phyloP scores from a whole-genome alignment of 768 basidiomycete genomes.

The Chiua virens region DNA sequence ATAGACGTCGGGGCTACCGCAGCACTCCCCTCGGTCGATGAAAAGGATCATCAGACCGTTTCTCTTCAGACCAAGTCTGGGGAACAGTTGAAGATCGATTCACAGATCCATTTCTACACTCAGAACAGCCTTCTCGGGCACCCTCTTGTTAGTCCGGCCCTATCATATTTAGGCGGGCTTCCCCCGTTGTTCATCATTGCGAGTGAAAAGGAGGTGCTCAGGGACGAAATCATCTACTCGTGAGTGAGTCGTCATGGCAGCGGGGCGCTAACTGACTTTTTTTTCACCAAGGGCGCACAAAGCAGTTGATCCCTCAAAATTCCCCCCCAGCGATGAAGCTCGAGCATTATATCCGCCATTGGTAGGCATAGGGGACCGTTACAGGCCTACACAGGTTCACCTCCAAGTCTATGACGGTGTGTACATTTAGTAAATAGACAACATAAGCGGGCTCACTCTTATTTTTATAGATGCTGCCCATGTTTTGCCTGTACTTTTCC shows the following conservation, averaged over 20 bases:
- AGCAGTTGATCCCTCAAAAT: conserved; percentile 80
- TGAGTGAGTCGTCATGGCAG: conserved; percentile 35
- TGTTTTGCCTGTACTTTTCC: conserved; percentile 69
- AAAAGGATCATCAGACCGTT: conserved; percentile 44
- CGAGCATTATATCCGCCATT: conserved; percentile 57
- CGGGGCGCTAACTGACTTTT: neutral
- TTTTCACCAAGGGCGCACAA: conserved; percentile 72
- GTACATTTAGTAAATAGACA: conserved; percentile 15
- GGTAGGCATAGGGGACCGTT: conserved; percentile 50
- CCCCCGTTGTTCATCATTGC: conserved; percentile 85
- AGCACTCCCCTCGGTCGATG: conserved; percentile 39
- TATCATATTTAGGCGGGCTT: conserved; percentile 85
- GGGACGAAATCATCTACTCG: conserved; percentile 91
- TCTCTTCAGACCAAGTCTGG: conserved; percentile 46
- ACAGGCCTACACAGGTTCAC: conserved; percentile 77
- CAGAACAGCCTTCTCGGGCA: conserved; percentile 75
- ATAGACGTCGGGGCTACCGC: conserved; percentile 52
- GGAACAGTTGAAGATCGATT: conserved; percentile 51
- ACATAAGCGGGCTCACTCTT: conserved; percentile 10
- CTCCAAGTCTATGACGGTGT: conserved; percentile 89
- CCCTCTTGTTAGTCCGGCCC: conserved; percentile 79
- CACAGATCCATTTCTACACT: conserved; percentile 86
- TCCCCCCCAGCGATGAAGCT: conserved; percentile 45
- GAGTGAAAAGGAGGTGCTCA: conserved; percentile 86
- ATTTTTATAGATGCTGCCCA: conserved; percentile 60